Evolutionary conservation across 805 yeast genomes (phyloP), one percentile per base, ranked within the genome.

Genomic region (Yarrowia deformans): DNA sequence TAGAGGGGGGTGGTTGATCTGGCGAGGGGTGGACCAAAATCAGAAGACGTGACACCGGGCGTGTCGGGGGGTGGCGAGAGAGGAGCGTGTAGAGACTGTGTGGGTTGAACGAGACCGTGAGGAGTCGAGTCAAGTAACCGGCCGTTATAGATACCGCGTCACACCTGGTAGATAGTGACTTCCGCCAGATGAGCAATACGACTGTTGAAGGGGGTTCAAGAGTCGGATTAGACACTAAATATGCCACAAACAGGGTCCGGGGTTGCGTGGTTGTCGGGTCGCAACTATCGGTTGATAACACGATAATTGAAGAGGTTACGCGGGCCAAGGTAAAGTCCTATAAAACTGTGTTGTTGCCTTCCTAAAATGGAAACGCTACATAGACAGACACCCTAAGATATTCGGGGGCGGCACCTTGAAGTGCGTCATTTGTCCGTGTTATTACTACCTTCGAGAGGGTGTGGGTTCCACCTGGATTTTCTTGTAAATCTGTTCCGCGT

Each of bases 241-340:
- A 60, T 60, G 66, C 66, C 66, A 60, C 66, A 60, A 60, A 60
- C 66, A 60, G 52, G 63, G 46, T 45, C 66, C 66, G 66, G 64
- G 66, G 42, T 32, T 32, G 42, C 46, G 52, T 43, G 40, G 52
- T 34, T 34, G 66, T 40, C 63, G 40, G 66, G 66, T 60, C 66
- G 66, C 66, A 60, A 60, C 66, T 60, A 60, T 60, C 66, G 66
- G 66, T 60, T 60, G 66, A 60, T 60, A 60, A 60, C 66, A 60
- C 66, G 66, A 60, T 60, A 60, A 60, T 60, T 60, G 14, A 32
- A 60, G 66, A 60, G 52, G 66, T 60, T 60, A 60, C 52, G 66
- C 66, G 52, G 66, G 32, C 42, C 66, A 9, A 29, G 34, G 13
- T 46, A 34, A 60, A 18, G 32, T 3, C 39, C 34, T 60, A 45